These are phyloP conservation scores for Evernia prunastri DNA, from an alignment of 495 filamentous ascomycete genomes.

Conservation along the genomic window DNA sequence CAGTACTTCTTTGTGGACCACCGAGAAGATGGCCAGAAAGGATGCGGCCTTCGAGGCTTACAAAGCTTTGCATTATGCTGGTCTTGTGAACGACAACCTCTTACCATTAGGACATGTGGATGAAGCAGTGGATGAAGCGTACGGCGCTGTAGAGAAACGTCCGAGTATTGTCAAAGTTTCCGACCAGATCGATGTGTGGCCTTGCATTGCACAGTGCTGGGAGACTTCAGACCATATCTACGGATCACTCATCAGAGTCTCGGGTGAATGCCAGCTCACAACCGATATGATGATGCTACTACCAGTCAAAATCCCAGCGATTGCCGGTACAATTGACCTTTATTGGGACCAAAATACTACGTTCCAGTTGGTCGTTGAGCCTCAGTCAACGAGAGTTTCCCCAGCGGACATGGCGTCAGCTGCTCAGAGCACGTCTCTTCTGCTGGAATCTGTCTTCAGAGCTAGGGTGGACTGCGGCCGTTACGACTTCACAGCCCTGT, in stretches of 20 bases:
- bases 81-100: conserved; percentile 72
- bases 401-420: conserved; percentile 6
- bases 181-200: conserved; percentile 60
- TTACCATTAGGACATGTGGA: conserved; percentile 50
- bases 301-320: conserved; percentile 30
- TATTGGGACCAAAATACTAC: conserved; percentile 40
- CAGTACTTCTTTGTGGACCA: conserved; percentile 54
- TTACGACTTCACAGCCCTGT: conserved; percentile 34
- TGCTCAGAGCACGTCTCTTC: conserved; percentile 26
- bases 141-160: conserved; percentile 38
- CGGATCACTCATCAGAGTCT: conserved; percentile 31
- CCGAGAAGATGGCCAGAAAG: conserved; percentile 67
- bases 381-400: background rate
- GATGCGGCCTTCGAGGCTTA: conserved; percentile 86
- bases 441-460: conserved; percentile 34
- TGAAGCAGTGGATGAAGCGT: conserved; percentile 33
- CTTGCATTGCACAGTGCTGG: conserved; percentile 53
- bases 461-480: conserved; percentile 25
- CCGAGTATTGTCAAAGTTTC: conserved; percentile 46
- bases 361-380: conserved; percentile 19
- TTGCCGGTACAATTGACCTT: conserved; percentile 31
- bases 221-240: conserved; percentile 30
- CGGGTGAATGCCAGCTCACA: conserved; percentile 24
- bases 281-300: conserved; percentile 35
- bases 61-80: conserved; percentile 57